phyloP scores from a whole-genome alignment of 73 alveolate genomes.

The Tetrahymena malaccensis region DNA sequence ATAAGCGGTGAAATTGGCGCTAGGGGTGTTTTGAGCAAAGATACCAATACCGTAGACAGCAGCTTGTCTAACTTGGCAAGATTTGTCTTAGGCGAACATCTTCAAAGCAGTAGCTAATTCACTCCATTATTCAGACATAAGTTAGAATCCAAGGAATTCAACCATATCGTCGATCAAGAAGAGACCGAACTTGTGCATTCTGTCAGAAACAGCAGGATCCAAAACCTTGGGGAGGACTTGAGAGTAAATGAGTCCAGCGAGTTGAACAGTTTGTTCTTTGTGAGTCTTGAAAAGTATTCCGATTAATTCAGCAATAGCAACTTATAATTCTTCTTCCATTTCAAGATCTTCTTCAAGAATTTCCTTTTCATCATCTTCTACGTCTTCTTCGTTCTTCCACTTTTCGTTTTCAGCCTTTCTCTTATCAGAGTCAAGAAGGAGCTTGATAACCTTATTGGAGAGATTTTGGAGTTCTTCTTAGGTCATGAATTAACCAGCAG shows the following conservation, averaged over 20 bases:
- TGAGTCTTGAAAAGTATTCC: constrained; percentile 82
- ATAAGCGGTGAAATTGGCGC: constrained; percentile 24
- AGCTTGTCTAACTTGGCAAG: constrained; percentile 82
- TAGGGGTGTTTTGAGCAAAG: constrained; percentile 49
- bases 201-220: constrained; percentile 27
- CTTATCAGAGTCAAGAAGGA: constrained; percentile 52
- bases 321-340: constrained; percentile 68
- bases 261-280: constrained; percentile 23
- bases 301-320: constrained; percentile 66
- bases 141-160: constrained; percentile 82
- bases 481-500: constrained; percentile 29
- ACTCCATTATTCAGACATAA: constrained; percentile 52
- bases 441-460: constrained; percentile 44
- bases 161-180: constrained; percentile 93
- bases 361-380: constrained; percentile 57
- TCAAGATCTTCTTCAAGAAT: constrained; percentile 62
- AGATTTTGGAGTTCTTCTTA: constrained; percentile 38
- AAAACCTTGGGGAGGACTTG: constrained; percentile 42
- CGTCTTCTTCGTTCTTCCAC: constrained; percentile 57
- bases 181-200: constrained; percentile 81
- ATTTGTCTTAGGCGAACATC: constrained; percentile 52
- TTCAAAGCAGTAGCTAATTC: constrained; percentile 60
- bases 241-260: constrained; percentile 15
- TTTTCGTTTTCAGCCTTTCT: constrained; percentile 63
- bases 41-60: constrained; percentile 97